Evolutionary conservation across 1,139 yeast species (phyloP).

Genomic region (Taiozyma onychis): DNA sequence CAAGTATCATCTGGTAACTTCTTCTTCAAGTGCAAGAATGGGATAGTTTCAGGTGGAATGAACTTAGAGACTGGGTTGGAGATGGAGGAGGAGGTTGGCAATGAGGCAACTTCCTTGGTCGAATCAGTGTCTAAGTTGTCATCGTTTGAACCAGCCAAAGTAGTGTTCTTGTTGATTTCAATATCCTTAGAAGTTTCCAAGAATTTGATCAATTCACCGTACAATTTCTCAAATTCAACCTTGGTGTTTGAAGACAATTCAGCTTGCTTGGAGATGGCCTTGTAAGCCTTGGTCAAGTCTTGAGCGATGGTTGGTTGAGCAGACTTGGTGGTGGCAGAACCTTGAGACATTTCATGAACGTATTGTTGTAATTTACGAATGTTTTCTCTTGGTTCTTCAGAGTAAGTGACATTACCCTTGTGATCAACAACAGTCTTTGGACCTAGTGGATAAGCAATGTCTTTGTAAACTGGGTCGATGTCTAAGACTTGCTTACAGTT

Average conservation of each 20-base stretch:
- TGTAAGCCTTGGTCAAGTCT: conserved; percentile 80
- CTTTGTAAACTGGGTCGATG: conserved; percentile 88
- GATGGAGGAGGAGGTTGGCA: conserved; percentile 65
- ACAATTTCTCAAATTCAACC: conserved; percentile 73
- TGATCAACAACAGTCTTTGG: conserved; percentile 86
- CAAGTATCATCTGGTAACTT: conserved; percentile 68
- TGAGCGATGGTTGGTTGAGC: conserved; percentile 70
- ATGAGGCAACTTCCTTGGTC: conserved; percentile 79
- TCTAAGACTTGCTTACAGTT: conserved; percentile 87
- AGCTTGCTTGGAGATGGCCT: conserved; percentile 68
- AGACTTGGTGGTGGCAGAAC: conserved; percentile 72
- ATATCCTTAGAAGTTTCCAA: conserved; percentile 68
- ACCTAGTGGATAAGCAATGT: conserved; percentile 89
- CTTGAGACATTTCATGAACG: conserved; percentile 94
- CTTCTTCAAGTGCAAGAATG: conserved; percentile 88
- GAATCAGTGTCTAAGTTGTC: conserved; percentile 51
- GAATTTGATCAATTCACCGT: conserved; percentile 70
- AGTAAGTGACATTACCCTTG: conserved; percentile 81
- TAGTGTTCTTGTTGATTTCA: conserved; percentile 36
- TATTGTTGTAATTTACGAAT: conserved; percentile 95
- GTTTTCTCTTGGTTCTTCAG: conserved; percentile 82
- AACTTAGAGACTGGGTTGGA: conserved; percentile 68
- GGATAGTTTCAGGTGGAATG: conserved; percentile 81
- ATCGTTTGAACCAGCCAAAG: conserved; percentile 34
- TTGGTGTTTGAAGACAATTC: conserved; percentile 52